These are phyloP conservation scores for Penicillium riverlandense DNA, from an alignment of 495 filamentous ascomycete genomes.

Conservation along the genomic window DNA sequence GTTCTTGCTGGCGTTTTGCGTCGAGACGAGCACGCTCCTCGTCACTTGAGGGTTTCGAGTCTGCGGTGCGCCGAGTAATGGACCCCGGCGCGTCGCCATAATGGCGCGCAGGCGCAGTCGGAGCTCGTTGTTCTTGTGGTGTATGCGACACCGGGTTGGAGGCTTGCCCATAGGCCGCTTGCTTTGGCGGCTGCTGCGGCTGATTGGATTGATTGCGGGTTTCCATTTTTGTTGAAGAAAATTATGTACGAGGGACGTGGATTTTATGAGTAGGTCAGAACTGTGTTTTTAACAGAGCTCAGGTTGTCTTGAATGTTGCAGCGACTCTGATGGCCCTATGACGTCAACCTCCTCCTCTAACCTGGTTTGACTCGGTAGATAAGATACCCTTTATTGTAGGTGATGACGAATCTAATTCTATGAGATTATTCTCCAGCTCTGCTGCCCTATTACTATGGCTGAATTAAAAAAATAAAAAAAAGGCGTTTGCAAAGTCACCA, in stretches of 20 bases:
- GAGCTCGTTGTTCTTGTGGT: conserved; percentile 38
- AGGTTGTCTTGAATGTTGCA: background rate
- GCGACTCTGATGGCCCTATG: background rate
- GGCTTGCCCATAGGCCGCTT: conserved; percentile 41
- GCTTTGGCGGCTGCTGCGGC: conserved; percentile 43
- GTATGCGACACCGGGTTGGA: conserved; percentile 43
- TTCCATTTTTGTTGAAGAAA: conserved; percentile 7
- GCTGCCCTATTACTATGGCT: too few relatives aligned
- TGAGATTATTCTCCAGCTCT: too few relatives aligned
- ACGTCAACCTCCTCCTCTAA: background rate
- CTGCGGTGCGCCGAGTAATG: conserved; percentile 31
- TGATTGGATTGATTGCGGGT: conserved; percentile 8
- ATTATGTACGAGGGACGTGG: too few relatives aligned
- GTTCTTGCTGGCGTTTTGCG: conserved; percentile 8
- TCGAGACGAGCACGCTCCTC: conserved; percentile 18
- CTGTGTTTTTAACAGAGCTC: background rate
- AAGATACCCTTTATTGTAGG: background rate
- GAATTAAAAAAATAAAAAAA: too few relatives aligned
- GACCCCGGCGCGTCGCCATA: conserved; percentile 23
- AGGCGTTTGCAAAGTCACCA: too few relatives aligned
- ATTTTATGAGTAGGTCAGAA: too few relatives aligned
- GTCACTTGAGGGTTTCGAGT: conserved; percentile 31
- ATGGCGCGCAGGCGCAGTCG: conserved; percentile 17
- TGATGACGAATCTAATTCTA: background rate
- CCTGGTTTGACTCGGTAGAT: background rate